Conservation (phyloP, 2,329 filamentous ascomycete genomes). For the Curvularia spicifera region DNA sequence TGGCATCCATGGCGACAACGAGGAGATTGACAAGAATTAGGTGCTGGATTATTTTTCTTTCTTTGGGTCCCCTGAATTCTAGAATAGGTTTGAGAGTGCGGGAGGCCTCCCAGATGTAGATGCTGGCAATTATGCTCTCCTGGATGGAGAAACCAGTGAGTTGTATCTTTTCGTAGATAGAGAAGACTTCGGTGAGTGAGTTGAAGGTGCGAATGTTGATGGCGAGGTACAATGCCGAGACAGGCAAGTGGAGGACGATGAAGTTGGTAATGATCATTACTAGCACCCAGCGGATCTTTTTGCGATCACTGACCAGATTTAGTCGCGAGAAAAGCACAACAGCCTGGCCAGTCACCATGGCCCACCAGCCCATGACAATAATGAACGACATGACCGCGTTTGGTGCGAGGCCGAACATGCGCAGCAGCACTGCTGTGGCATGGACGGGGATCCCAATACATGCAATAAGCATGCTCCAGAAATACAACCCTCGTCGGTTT, state of each 20-base stretch:
- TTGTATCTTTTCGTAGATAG: constrained; percentile 50
- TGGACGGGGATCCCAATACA: background rate
- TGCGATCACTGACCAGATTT: constrained; percentile 23
- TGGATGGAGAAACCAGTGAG: constrained; percentile 50
- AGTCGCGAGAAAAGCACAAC: constrained; percentile 66
- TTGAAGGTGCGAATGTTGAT: constrained; percentile 42
- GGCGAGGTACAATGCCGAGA: constrained; percentile 61
- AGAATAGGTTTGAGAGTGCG: constrained; percentile 43
- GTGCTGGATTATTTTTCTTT: constrained; percentile 34
- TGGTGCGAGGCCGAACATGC: background rate
- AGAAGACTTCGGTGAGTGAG: constrained; percentile 17
- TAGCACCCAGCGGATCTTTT: constrained; percentile 50
- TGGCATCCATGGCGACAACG: constrained; percentile 50
- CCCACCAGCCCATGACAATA: background rate
- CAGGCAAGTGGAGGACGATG: constrained; percentile 55
- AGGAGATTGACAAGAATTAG: constrained; percentile 49
- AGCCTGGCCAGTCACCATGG: constrained; percentile 66
- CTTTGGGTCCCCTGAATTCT: constrained; percentile 11
- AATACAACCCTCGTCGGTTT: background rate
- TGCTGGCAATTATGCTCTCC: constrained; percentile 43
- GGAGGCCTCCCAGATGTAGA: constrained; percentile 61
- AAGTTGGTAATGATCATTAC: constrained; percentile 58
- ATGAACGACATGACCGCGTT: background rate
- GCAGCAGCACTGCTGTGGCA: background rate
- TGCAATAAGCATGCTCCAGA: constrained; percentile 1